Base-by-base conservation (phyloP, 1,139 yeast genomes). In the Hyphopichia khmerensis region DNA sequence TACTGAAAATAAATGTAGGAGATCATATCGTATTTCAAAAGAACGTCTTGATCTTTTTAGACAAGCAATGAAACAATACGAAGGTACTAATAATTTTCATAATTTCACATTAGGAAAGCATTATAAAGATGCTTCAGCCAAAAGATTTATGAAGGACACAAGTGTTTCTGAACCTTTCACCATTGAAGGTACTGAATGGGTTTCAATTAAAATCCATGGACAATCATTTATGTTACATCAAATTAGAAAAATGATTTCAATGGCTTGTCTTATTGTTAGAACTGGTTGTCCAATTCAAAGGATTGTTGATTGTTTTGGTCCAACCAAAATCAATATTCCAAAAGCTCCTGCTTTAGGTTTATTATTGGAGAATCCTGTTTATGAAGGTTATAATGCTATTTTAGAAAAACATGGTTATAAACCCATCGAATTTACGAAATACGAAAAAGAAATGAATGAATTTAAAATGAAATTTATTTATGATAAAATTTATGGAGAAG, bases 171-270 rank as follows among this genome's bases (percentile, higher is more conserved):
- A 88, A 2, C 99, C 99, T 3, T 88, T 89, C 63, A 84, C 88
- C 40, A 91, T 95, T 53, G 87, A 91, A 56, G 90, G 88, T 40
- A 90, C 97, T 5, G 98, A 93, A 60, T 93, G 99, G 99, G 79
- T 89, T 4, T 87, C 96, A 2, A 84, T 95, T 56, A 93, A 93
- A 66, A 88, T 93, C 48, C 99, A 93, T 60, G 99, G 99, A 3
- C 99, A 93, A 66, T 89, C 97, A 8, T 93, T 93, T 64, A 95
- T 95, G 99, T 75, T 93, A 48, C 99, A 93, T 65, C 99, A 93
- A 72, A 93, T 93, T 57, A 82, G 99, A 62, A 93, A 93, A 62
- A 93, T 93, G 99, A 89, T 95, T 46, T 95, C 97, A 23, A 86
- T 93, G 96, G 96, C 96, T 1, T 80, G 91, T 0, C 72, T 93